phyloP scores from a whole-genome alignment of 805 yeast genomes.

The Candida methanosorbosa region DNA sequence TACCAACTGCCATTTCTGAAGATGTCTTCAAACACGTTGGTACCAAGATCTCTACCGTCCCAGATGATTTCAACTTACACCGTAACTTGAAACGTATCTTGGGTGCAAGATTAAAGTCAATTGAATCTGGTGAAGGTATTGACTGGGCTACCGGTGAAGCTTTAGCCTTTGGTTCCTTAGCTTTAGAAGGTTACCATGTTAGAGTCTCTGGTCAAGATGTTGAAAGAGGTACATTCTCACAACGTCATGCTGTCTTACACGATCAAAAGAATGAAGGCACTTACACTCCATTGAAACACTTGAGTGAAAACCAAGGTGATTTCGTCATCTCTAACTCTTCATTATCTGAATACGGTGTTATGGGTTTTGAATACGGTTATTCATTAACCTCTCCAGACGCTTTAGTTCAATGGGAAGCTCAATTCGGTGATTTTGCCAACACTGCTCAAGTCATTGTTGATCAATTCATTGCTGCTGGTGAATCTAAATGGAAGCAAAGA shows the following conservation, averaged over 20 bases:
- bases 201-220: slow-evolving; percentile 99
- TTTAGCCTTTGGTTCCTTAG: slow-evolving; percentile 89
- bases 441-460: slow-evolving; percentile 97
- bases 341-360: slow-evolving; percentile 95
- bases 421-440: slow-evolving; percentile 99
- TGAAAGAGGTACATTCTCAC: slow-evolving; percentile 99
- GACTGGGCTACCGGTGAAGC: slow-evolving; percentile 99
- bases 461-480: slow-evolving; percentile 95
- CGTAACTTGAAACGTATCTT: slow-evolving; percentile 93
- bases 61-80: slow-evolving; percentile 83
- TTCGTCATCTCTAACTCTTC: slow-evolving; percentile 91
- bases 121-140: slow-evolving; percentile 82
- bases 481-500: slow-evolving; percentile 98
- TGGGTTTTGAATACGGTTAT: slow-evolving; percentile 99
- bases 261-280: slow-evolving; percentile 84
- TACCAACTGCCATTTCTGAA: slow-evolving; percentile 86
- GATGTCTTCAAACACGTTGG: slow-evolving; percentile 71
- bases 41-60: slow-evolving; percentile 69
- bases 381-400: slow-evolving; percentile 97
- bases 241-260: slow-evolving; percentile 97
- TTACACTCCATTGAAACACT: slow-evolving; percentile 77
- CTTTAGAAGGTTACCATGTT: slow-evolving; percentile 89
- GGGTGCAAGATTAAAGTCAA: slow-evolving; percentile 74
- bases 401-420: slow-evolving; percentile 98
- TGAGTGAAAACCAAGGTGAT: slow-evolving; percentile 74